phyloP scores from a whole-genome alignment of 495 filamentous ascomycete genomes.

The Penicillium simplicissimum region DNA sequence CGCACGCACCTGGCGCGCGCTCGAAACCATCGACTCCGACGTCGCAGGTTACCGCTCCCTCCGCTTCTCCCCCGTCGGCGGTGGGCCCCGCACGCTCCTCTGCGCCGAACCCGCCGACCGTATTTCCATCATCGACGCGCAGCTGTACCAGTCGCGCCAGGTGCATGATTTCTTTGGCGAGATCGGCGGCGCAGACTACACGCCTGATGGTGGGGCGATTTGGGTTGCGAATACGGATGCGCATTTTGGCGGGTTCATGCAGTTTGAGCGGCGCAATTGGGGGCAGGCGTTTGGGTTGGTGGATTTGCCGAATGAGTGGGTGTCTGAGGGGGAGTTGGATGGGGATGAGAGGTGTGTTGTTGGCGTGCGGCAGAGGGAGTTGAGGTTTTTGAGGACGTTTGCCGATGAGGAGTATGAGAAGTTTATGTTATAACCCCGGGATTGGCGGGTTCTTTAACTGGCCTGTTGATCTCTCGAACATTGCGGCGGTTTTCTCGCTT shows the following conservation, averaged over 20 bases:
- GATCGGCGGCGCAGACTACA: conserved; percentile 73
- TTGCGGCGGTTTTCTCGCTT: background rate
- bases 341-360: conserved; percentile 39
- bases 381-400: conserved; percentile 37
- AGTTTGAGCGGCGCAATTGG: conserved; percentile 64
- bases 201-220: conserved; percentile 69
- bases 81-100: conserved; percentile 70
- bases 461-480: background rate
- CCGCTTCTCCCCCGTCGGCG: conserved; percentile 77
- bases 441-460: no score
- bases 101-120: conserved; percentile 84
- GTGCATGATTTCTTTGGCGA: conserved; percentile 85
- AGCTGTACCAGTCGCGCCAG: conserved; percentile 66
- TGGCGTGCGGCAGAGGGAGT: conserved; percentile 33
- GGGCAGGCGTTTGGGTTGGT: conserved; percentile 32
- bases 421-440: conserved; percentile 22
- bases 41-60: conserved; percentile 78
- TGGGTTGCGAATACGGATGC: conserved; percentile 74
- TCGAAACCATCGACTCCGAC: conserved; percentile 68
- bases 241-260: conserved; percentile 76
- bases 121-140: conserved; percentile 75
- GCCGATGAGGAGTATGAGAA: conserved; percentile 39
- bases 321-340: conserved; percentile 35
- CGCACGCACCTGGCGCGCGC: conserved; percentile 66
- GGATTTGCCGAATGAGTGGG: conserved; percentile 42